These are phyloP conservation scores for Helichrysum umbraculigerum DNA, from an alignment of 129 eudicot genomes.

Conservation along the genomic window DNA sequence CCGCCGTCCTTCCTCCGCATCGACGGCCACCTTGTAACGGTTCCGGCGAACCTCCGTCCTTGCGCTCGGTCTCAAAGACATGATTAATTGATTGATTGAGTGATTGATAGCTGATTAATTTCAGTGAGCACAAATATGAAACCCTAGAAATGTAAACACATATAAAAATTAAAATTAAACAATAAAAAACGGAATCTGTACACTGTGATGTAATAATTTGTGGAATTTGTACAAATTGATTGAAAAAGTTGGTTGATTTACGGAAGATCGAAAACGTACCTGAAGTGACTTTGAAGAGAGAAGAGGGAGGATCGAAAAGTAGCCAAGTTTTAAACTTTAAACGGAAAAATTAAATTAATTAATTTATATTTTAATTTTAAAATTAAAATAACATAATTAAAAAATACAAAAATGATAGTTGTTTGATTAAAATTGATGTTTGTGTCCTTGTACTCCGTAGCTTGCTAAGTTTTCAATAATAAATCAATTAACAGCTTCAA, in stretches of 20 bases:
- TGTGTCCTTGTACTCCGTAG: too few species aligned
- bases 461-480: too few species aligned
- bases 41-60: constrained; percentile 72
- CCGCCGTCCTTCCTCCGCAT: constrained; percentile 81
- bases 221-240: background rate
- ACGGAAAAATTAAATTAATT: background rate
- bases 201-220: background rate
- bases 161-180: background rate
- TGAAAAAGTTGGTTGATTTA: background rate
- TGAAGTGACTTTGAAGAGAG: constrained; percentile 19
- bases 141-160: constrained; percentile 19
- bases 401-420: too few species aligned
- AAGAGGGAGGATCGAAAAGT: constrained; percentile 23
- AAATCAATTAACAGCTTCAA: too few species aligned
- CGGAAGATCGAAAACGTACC: constrained; percentile 16
- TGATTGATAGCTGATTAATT: background rate
- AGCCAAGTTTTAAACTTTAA: constrained; percentile 28
- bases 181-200: background rate
- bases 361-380: too few species aligned
- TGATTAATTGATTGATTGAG: constrained; percentile 11
- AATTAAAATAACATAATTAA: too few species aligned
- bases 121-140: constrained; percentile 6
- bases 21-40: constrained; percentile 75
- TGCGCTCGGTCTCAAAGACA: constrained; percentile 71
- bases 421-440: too few species aligned